Conservation (phyloP, 352 stramenopile species). For the Aphanomyces astaci region DNA sequence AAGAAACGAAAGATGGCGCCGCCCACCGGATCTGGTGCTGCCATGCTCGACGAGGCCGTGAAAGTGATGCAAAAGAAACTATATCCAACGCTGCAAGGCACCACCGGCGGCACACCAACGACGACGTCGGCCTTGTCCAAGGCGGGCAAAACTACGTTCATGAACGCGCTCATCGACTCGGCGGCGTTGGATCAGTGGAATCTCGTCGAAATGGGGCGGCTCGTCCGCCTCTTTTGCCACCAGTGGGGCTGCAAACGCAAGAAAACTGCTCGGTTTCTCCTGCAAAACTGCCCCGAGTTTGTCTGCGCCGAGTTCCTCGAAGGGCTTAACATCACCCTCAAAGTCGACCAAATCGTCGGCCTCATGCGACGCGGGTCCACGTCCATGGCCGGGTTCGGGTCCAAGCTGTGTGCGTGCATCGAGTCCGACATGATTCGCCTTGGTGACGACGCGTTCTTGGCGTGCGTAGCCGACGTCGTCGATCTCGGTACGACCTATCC, state of each 20-base stretch:
- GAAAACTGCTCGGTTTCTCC: slow-evolving; percentile 57
- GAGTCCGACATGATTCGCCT: slow-evolving; percentile 63
- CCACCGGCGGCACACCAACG: not conserved
- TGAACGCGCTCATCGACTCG: slow-evolving; percentile 52
- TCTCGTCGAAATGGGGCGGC: slow-evolving; percentile 62
- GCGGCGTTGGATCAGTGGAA: slow-evolving; percentile 69
- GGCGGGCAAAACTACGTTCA: not conserved
- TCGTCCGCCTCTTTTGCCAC: slow-evolving; percentile 69
- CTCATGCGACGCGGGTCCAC: slow-evolving; percentile 66
- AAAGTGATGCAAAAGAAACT: slow-evolving; percentile 6
- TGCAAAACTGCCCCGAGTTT: slow-evolving; percentile 56
- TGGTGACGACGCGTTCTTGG: slow-evolving; percentile 28
- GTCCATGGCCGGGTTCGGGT: slow-evolving; percentile 45
- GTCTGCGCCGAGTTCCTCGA: slow-evolving; percentile 83
- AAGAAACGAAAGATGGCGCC: not conserved
- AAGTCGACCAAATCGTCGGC: slow-evolving; percentile 45
- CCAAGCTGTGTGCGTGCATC: slow-evolving; percentile 62
- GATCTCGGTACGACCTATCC: slow-evolving; percentile 28
- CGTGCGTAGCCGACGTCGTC: slow-evolving; percentile 30
- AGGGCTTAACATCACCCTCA: slow-evolving; percentile 52
- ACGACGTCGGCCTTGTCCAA: not conserved
- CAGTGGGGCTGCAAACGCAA: slow-evolving; percentile 45
- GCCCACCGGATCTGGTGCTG: not conserved
- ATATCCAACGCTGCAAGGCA: not conserved
- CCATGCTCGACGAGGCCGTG: slow-evolving; percentile 9